Conservation (phyloP, 164 flowering plant genomes). For the Santalum album region DNA sequence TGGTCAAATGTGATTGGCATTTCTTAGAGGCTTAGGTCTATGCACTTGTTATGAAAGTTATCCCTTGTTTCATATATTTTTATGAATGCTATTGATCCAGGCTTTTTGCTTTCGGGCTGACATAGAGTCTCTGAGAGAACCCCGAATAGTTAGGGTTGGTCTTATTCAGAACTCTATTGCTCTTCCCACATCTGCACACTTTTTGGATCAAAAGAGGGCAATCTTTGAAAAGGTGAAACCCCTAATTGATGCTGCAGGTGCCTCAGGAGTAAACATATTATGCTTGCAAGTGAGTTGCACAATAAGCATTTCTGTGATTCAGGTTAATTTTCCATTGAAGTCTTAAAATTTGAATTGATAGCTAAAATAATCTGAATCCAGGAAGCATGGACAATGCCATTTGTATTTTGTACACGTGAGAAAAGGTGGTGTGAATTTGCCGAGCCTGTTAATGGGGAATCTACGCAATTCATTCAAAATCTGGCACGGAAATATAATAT, state of each 20-base stretch:
- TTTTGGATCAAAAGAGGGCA: conserved; percentile 69
- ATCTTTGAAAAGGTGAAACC: conserved; percentile 69
- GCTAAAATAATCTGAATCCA: conserved; percentile 14
- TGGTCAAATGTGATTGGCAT: background rate
- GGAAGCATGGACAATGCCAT: conserved; percentile 99
- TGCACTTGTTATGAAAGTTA: too few species aligned
- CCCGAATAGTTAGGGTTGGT: conserved; percentile 77
- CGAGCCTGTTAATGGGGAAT: conserved; percentile 87
- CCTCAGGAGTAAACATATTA: conserved; percentile 82
- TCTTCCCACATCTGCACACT: conserved; percentile 66
- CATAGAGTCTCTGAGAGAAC: conserved; percentile 62
- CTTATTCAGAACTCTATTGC: conserved; percentile 80
- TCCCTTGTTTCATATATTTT: too few species aligned
- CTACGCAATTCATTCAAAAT: conserved; percentile 68
- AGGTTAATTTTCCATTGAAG: background rate
- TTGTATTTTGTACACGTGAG: conserved; percentile 96
- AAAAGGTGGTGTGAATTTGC: conserved; percentile 99
- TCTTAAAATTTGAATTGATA: background rate
- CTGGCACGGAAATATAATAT: conserved; percentile 74
- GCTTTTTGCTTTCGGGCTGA: conserved; percentile 68
- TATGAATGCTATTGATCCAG: conserved; percentile 18
- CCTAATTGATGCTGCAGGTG: conserved; percentile 83
- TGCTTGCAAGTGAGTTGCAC: conserved; percentile 72
- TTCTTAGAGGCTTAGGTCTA: too few species aligned
- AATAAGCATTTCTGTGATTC: too few species aligned